Percentiles rank a stretch among this genome's conserved stretches.
Evolutionary conservation across 768 basidiomycete species (phyloP).

Genomic region (Epithele typhae): DNA sequence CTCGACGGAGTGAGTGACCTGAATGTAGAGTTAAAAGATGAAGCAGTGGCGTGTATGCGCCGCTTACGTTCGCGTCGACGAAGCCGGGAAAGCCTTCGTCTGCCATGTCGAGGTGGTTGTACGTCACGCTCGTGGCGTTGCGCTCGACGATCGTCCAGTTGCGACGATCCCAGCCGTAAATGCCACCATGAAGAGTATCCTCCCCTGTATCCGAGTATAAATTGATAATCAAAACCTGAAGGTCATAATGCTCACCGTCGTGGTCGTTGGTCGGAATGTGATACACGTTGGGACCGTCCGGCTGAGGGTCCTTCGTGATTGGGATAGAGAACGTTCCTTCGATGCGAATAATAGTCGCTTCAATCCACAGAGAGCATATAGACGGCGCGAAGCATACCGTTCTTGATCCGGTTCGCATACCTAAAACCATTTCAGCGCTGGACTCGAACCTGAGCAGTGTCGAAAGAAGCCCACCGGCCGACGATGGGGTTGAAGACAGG

Average conservation of each 20-base stretch:
- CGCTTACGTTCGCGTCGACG: constrained; percentile 11
- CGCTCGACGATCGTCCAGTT: constrained; percentile 48
- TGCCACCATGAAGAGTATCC: constrained; percentile 54
- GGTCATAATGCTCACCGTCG: constrained; percentile 31
- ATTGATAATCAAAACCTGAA: constrained; percentile 18
- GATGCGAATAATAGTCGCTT: constrained; percentile 32
- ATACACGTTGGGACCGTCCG: constrained; percentile 40
- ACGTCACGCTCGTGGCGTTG: constrained; percentile 45
- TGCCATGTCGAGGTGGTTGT: constrained; percentile 45
- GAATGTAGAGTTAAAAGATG: neutral
- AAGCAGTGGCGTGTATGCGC: neutral
- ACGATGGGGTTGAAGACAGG: constrained; percentile 37
- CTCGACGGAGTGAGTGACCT: constrained; percentile 46
- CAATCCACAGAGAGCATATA: neutral
- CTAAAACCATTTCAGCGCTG: too few species aligned
- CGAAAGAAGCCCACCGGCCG: constrained; percentile 13
- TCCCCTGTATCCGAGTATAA: constrained; percentile 9
- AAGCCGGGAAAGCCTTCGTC: constrained; percentile 41
- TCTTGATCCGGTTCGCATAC: constrained; percentile 51
- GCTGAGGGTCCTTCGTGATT: constrained; percentile 41
- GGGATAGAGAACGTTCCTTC: constrained; percentile 52
- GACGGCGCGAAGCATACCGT: constrained; percentile 28
- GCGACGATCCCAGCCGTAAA: constrained; percentile 51
- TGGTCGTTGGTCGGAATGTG: constrained; percentile 50
- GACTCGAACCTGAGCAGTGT: too few species aligned